A percentile compares a stretch with the other conserved stretches of the same genome.
Evolutionary conservation across 805 yeast species (phyloP).

Genomic region (Kuraishia capsulata): DNA sequence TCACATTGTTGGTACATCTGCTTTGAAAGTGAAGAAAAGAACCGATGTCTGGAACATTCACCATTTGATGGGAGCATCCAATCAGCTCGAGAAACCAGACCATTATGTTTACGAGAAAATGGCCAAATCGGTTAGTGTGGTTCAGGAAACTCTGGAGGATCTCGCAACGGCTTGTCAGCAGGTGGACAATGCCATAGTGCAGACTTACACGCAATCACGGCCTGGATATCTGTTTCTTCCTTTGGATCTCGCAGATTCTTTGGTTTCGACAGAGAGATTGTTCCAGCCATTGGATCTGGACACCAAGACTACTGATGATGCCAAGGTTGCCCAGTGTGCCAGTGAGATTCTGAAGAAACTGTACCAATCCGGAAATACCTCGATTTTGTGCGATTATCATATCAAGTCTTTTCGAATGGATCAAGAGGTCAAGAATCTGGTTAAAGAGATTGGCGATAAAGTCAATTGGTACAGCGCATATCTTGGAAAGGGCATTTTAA

Average conservation of each 20-base stretch:
- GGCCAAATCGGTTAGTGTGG: constrained; percentile 47
- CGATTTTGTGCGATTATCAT: constrained; percentile 33
- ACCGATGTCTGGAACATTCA: constrained; percentile 29
- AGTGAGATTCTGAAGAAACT: constrained; percentile 23
- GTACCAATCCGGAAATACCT: constrained; percentile 27
- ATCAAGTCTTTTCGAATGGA: constrained; percentile 27
- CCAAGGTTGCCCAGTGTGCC: constrained; percentile 18
- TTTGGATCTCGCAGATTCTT: constrained; percentile 46
- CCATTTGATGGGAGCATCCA: constrained; percentile 48
- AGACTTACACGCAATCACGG: constrained; percentile 46
- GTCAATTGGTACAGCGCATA: constrained; percentile 31
- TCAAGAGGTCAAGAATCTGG: constrained; percentile 17
- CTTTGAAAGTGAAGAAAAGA: constrained; percentile 8
- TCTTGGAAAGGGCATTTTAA: constrained; percentile 28
- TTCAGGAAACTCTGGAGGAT: constrained; percentile 38
- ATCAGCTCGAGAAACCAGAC: constrained; percentile 46
- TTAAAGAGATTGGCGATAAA: constrained; percentile 21
- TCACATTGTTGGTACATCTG: constrained; percentile 40
- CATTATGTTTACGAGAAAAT: constrained; percentile 58
- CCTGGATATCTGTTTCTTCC: constrained; percentile 86
- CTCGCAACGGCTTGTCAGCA: constrained; percentile 41
- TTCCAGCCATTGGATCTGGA: constrained; percentile 17
- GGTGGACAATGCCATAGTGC: constrained; percentile 57
- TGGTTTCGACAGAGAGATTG: constrained; percentile 28
- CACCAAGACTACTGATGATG: constrained; percentile 9